These are phyloP conservation scores for Boletellus deceptivus DNA, from an alignment of 1,284 basidiomycete species.

Conservation along the genomic window DNA sequence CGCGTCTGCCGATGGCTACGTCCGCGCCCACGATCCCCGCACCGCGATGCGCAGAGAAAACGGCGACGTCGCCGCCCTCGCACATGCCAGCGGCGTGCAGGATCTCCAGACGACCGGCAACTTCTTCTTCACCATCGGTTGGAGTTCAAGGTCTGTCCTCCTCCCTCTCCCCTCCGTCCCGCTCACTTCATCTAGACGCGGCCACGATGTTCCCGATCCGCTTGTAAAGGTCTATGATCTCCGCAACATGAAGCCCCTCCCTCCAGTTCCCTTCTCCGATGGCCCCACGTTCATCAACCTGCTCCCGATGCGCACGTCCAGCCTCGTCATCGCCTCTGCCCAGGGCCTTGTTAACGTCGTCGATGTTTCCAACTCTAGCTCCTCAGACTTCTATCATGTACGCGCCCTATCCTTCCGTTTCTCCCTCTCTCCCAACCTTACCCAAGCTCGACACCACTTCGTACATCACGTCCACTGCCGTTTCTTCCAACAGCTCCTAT, in stretches of 20 bases:
- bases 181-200: conserved; percentile 55
- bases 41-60: conserved; percentile 52
- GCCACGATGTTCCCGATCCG: conserved; percentile 87
- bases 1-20: conserved; percentile 79
- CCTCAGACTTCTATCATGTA: conserved; percentile 78
- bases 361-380: conserved; percentile 71
- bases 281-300: conserved; percentile 87
- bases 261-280: conserved; percentile 84
- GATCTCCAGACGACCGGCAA: conserved; percentile 81
- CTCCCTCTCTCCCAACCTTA: conserved; percentile 6
- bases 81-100: conserved; percentile 80
- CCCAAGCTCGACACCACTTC: conserved; percentile 64
- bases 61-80: conserved; percentile 57
- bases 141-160: conserved; percentile 68
- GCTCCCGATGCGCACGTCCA: conserved; percentile 78
- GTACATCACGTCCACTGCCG: conserved; percentile 78
- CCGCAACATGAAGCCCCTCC: conserved; percentile 76
- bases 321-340: conserved; percentile 77
- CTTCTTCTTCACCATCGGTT: conserved; percentile 82
- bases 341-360: conserved; percentile 90
- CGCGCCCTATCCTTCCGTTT: neutral
- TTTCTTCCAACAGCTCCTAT: conserved; percentile 87
- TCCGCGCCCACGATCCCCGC: conserved; percentile 84
- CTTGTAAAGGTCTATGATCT: conserved; percentile 93
- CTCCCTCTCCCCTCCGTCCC: neutral